Percentiles rank a stretch among this genome's conserved stretches.
phyloP scores from a whole-genome alignment of 2,329 filamentous ascomycete genomes.

The Trichoderma oligosporum region DNA sequence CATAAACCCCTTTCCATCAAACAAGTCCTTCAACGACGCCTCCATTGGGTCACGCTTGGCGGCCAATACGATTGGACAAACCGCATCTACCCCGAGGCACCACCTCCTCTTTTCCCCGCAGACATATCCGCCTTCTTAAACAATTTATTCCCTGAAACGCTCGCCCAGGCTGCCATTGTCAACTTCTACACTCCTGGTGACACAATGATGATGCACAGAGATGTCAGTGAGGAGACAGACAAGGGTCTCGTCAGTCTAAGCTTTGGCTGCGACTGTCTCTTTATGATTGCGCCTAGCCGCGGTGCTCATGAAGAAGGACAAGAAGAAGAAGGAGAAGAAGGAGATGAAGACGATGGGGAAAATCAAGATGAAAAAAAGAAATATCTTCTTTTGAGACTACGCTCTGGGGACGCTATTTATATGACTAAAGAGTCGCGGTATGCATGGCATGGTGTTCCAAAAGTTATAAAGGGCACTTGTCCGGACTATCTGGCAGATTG shows the following conservation, averaged over 20 bases:
- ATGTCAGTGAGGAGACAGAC: slow-evolving; percentile 82
- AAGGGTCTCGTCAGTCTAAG: slow-evolving; percentile 79
- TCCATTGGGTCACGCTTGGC: slow-evolving; percentile 92
- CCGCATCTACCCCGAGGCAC: slow-evolving; percentile 70
- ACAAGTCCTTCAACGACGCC: slow-evolving; percentile 70
- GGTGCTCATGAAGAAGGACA: slow-evolving; percentile 11
- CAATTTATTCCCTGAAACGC: slow-evolving; percentile 69
- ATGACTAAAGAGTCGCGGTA: slow-evolving; percentile 81
- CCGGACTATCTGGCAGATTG: slow-evolving; percentile 70
- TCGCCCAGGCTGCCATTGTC: slow-evolving; percentile 84
- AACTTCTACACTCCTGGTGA: slow-evolving; percentile 91
- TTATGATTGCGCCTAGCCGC: slow-evolving; percentile 68
- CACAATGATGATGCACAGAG: slow-evolving; percentile 86
- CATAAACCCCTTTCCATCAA: slow-evolving; percentile 70
- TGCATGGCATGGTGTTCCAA: slow-evolving; percentile 94
- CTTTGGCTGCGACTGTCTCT: slow-evolving; percentile 84
- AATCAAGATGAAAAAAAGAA: slow-evolving; percentile 36
- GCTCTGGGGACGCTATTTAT: slow-evolving; percentile 84
- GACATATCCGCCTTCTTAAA: slow-evolving; percentile 69
- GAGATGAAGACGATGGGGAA: slow-evolving; percentile 24
- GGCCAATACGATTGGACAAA: slow-evolving; percentile 96
- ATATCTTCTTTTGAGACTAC: slow-evolving; percentile 61
- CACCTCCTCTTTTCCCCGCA: slow-evolving; percentile 66
- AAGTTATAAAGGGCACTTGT: slow-evolving; percentile 75
- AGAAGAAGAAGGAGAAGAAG: background rate